Conservation (phyloP, 108 stramenopile genomes). For the Craspedostauros australis region DNA sequence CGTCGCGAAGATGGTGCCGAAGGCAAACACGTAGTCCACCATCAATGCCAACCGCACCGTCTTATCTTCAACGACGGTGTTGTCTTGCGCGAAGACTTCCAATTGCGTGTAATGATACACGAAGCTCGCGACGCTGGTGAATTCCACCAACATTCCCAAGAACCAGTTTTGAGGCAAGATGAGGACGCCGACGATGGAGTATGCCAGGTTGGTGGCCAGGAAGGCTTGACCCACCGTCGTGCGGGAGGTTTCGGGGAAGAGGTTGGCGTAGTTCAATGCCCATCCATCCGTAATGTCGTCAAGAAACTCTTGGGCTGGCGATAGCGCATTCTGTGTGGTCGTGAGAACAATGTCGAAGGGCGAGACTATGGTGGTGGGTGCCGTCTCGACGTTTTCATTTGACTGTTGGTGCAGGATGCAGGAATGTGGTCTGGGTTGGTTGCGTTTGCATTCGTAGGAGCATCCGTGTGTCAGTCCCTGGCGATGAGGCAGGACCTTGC, state of each 20-base stretch:
- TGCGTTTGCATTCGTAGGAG: too few relatives aligned
- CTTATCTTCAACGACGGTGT: constrained; percentile 1
- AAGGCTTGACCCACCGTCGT: constrained; percentile 61
- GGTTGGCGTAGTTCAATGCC: constrained; percentile 71
- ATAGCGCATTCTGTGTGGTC: constrained; percentile 5
- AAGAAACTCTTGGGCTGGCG: constrained; percentile 53
- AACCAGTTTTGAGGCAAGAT: constrained; percentile 43
- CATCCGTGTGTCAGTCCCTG: too few relatives aligned
- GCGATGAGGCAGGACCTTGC: too few relatives aligned
- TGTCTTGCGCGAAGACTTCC: constrained; percentile 30
- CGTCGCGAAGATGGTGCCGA: constrained; percentile 34
- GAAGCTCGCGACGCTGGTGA: constrained; percentile 65
- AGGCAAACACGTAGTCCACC: constrained; percentile 68
- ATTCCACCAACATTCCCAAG: constrained; percentile 54
- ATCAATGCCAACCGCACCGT: constrained; percentile 64
- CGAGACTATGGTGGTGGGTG: too few relatives aligned
- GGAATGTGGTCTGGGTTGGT: too few relatives aligned
- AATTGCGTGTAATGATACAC: constrained; percentile 75
- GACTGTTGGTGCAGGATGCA: too few relatives aligned
- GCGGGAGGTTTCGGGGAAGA: constrained; percentile 48
- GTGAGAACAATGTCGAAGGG: too few relatives aligned
- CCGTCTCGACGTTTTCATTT: too few relatives aligned
- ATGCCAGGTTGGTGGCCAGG: constrained; percentile 72
- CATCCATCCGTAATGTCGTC: constrained; percentile 63
- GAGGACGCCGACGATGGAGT: constrained; percentile 52